These are phyloP conservation scores for Cystobasidium pallidum DNA, from an alignment of 1,284 basidiomycete species.

Conservation along the genomic window DNA sequence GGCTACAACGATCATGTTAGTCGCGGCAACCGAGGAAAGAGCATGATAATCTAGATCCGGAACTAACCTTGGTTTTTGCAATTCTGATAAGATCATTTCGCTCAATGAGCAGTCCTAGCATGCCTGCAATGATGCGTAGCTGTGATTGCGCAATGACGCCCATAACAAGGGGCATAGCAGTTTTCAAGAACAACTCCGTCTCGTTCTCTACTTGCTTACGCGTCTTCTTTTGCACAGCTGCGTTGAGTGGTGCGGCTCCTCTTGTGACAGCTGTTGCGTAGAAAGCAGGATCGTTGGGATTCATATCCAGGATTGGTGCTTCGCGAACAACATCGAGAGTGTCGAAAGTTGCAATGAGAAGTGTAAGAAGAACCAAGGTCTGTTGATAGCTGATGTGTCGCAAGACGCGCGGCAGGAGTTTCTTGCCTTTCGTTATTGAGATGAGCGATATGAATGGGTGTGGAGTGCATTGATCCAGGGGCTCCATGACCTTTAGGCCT, in stretches of 20 bases:
- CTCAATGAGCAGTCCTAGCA: slow-evolving; percentile 81
- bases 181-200: slow-evolving; percentile 83
- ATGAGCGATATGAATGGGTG: slow-evolving; percentile 96
- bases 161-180: slow-evolving; percentile 83
- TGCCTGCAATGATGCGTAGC: slow-evolving; percentile 80
- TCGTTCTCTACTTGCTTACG: slow-evolving; percentile 76
- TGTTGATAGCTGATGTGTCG: slow-evolving; percentile 81
- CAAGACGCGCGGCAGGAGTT: slow-evolving; percentile 82
- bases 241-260: slow-evolving; percentile 35
- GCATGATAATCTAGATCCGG: background rate
- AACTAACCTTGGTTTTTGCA: slow-evolving; percentile 71
- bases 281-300: slow-evolving; percentile 37
- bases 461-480: slow-evolving; percentile 73
- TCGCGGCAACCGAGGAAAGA: background rate
- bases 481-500: slow-evolving; percentile 80
- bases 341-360: slow-evolving; percentile 89
- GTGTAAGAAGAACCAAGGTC: slow-evolving; percentile 82
- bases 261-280: slow-evolving; percentile 27
- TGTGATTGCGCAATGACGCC: slow-evolving; percentile 76
- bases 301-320: slow-evolving; percentile 62
- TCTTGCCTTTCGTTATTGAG: slow-evolving; percentile 87
- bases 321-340: slow-evolving; percentile 86
- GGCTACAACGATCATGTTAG: slow-evolving; percentile 63
- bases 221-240: slow-evolving; percentile 43
- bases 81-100: slow-evolving; percentile 74